A percentile compares a stretch with the other conserved stretches of the same genome.
Conservation (phyloP, 768 basidiomycete genomes). For the Tricholoma saponaceum region DNA sequence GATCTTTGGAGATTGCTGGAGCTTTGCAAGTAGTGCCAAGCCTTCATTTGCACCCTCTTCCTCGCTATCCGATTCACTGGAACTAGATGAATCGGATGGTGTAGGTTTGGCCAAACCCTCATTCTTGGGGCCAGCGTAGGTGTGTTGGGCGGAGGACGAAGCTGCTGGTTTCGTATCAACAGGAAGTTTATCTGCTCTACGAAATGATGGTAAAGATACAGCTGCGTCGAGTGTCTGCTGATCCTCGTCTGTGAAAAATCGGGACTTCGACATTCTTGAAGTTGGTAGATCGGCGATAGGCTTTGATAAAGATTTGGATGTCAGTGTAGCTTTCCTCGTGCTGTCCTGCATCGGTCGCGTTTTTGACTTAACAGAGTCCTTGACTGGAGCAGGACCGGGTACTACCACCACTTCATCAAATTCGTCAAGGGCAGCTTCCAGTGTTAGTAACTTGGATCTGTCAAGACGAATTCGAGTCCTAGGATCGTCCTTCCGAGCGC, state of each 20-base stretch:
- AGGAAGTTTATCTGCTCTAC: conserved; percentile 21
- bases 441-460: conserved; percentile 51
- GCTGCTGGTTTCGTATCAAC: conserved; percentile 17
- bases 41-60: conserved; percentile 42
- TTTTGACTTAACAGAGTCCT: conserved; percentile 5
- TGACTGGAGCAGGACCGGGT: conserved; percentile 37
- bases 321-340: neutral
- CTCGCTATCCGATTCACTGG: conserved; percentile 43
- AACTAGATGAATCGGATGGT: conserved; percentile 32
- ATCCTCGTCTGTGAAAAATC: conserved; percentile 25
- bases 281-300: conserved; percentile 1
- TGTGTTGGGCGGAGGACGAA: conserved; percentile 7
- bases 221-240: conserved; percentile 32
- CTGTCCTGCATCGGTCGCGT: neutral
- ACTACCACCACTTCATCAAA: conserved; percentile 66
- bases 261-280: conserved; percentile 13
- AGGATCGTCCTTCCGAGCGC: conserved; percentile 44
- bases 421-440: conserved; percentile 61
- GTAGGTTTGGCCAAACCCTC: conserved; percentile 21
- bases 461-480: conserved; percentile 52
- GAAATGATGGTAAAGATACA: conserved; percentile 38
- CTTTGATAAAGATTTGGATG: conserved; percentile 10
- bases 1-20: conserved; percentile 59
- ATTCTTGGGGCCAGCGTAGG: conserved; percentile 22
- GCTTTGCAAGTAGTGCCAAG: conserved; percentile 51